Percentiles rank a stretch among this genome's conserved stretches.
Conservation (phyloP, 2,329 filamentous ascomycete species). For the Hypoxylon sp. region DNA sequence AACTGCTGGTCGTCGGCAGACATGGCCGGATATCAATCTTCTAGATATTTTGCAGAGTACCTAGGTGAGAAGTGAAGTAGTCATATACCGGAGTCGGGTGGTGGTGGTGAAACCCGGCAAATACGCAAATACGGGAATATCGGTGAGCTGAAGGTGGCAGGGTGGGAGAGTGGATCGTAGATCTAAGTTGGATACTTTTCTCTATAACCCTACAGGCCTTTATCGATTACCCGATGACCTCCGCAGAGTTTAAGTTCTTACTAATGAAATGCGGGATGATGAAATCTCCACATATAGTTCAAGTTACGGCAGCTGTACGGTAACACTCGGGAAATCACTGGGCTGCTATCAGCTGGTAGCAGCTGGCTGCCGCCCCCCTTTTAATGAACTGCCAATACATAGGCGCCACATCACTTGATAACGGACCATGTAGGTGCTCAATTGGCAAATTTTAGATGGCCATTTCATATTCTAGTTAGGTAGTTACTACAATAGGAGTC, state of each 20-base stretch:
- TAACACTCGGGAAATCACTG: not conserved
- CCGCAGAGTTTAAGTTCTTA: slow-evolving; percentile 5
- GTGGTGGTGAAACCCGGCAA: slow-evolving; percentile 19
- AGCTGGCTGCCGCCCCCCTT: not conserved
- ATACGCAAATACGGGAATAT: slow-evolving; percentile 21
- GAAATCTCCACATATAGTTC: slow-evolving; percentile 12
- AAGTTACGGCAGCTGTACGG: too few relatives aligned
- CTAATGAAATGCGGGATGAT: slow-evolving; percentile 25
- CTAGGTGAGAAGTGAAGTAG: too few relatives aligned
- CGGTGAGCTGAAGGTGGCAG: slow-evolving; percentile 25
- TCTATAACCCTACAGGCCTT: slow-evolving; percentile 5
- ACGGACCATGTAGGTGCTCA: too few relatives aligned
- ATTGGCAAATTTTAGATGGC: too few relatives aligned
- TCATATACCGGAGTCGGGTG: slow-evolving; percentile 17
- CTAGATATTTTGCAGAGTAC: slow-evolving; percentile 3
- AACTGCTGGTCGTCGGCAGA: slow-evolving; percentile 84
- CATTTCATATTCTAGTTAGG: too few relatives aligned
- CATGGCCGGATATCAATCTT: slow-evolving; percentile 62
- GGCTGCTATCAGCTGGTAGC: not conserved
- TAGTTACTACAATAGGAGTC: too few relatives aligned
- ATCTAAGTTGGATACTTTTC: slow-evolving; percentile 1
- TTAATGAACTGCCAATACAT: not conserved
- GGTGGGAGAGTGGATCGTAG: too few relatives aligned
- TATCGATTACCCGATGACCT: slow-evolving; percentile 30
- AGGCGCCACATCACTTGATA: too few relatives aligned